Conservation (phyloP, 257 asterid species). For the Scutellaria barbata region DNA sequence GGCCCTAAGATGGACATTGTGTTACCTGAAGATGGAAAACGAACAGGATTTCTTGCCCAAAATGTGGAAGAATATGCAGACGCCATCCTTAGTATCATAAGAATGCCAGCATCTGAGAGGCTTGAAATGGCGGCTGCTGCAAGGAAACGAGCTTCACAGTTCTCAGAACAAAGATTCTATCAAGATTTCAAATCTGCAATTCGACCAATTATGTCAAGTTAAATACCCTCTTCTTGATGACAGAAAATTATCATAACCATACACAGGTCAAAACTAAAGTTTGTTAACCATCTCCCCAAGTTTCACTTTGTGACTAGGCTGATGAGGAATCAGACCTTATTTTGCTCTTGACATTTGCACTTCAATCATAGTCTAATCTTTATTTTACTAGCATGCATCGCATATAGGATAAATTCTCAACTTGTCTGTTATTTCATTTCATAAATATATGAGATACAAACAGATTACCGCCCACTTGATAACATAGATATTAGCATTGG, state of each 20-base stretch:
- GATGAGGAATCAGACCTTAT: too few relatives aligned
- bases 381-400: too few relatives aligned
- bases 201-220: constrained; percentile 46
- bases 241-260: constrained; percentile 9
- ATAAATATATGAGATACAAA: too few relatives aligned
- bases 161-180: constrained; percentile 80
- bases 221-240: constrained; percentile 31
- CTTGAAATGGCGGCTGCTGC: constrained; percentile 82
- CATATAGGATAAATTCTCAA: too few relatives aligned
- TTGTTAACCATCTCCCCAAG: constrained; percentile 8
- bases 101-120: constrained; percentile 66
- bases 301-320: neutral
- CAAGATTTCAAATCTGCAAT: constrained; percentile 80
- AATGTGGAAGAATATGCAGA: constrained; percentile 75
- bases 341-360: neutral
- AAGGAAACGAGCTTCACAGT: constrained; percentile 74
- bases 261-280: constrained; percentile 16
- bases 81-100: constrained; percentile 58
- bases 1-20: constrained; percentile 97
- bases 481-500: neutral
- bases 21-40: constrained; percentile 70
- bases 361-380: too few relatives aligned
- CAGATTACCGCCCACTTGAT: too few relatives aligned
- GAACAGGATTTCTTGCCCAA: constrained; percentile 86
- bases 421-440: too few relatives aligned